These are phyloP conservation scores for Escovopsis sp. DNA, from an alignment of 2,329 filamentous ascomycete genomes.

Conservation along the genomic window DNA sequence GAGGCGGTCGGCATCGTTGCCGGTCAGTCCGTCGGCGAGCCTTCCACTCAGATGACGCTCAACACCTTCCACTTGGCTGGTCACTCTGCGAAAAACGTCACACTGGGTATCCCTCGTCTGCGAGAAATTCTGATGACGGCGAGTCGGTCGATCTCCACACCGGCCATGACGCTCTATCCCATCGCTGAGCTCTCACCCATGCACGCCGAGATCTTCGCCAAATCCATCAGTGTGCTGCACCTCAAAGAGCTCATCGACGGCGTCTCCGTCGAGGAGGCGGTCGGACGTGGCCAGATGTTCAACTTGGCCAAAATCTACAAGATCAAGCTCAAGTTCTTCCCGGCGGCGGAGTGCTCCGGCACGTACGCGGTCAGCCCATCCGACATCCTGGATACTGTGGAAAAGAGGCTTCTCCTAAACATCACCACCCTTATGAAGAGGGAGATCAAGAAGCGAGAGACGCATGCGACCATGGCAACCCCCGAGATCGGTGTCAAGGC, in stretches of 20 bases:
- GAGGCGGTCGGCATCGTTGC: conserved; percentile 96
- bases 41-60: conserved; percentile 96
- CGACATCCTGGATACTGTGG: conserved; percentile 68
- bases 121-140: conserved; percentile 98
- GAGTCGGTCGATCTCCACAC: conserved; percentile 74
- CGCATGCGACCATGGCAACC: conserved; percentile 49
- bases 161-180: conserved; percentile 72
- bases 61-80: conserved; percentile 99
- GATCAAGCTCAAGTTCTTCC: conserved; percentile 70
- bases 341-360: conserved; percentile 63
- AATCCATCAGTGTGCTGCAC: conserved; percentile 76
- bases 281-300: conserved; percentile 54
- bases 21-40: conserved; percentile 90
- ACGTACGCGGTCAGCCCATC: conserved; percentile 70
- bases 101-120: conserved; percentile 89
- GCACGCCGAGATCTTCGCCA: conserved; percentile 68
- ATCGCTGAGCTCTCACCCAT: conserved; percentile 54
- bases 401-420: conserved; percentile 59
- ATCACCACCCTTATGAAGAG: conserved; percentile 56
- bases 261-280: conserved; percentile 63
- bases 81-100: conserved; percentile 97
- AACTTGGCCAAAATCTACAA: conserved; percentile 71
- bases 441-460: conserved; percentile 71
- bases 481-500: conserved; percentile 52
- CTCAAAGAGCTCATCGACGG: conserved; percentile 73